These are phyloP conservation scores for Lactifluus pinguis DNA, from an alignment of 768 basidiomycete genomes.

Conservation along the genomic window DNA sequence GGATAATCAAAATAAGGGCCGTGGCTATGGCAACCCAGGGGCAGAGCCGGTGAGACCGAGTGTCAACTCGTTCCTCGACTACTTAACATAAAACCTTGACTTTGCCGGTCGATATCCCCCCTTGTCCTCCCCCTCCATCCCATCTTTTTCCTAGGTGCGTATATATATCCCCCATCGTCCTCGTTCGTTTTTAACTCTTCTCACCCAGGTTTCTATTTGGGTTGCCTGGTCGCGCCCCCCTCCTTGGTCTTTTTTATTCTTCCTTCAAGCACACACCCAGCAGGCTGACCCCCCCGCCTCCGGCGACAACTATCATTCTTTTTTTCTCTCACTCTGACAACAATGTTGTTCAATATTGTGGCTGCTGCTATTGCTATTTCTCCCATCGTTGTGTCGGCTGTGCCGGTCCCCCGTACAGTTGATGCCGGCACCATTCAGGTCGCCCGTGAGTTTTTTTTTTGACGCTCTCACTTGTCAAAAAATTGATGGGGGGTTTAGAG, in stretches of 20 bases:
- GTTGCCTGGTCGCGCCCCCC: constrained; percentile 69
- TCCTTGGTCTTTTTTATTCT: constrained; percentile 30
- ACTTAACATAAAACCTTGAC: not conserved
- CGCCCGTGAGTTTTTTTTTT: constrained; percentile 36
- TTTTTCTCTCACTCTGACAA: constrained; percentile 1
- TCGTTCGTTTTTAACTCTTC: not conserved
- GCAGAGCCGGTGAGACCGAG: not conserved
- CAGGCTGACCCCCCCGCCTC: constrained; percentile 23
- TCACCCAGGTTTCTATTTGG: constrained; percentile 31
- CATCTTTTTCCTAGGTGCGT: not conserved
- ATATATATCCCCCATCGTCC: not conserved
- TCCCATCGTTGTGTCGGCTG: constrained; percentile 40
- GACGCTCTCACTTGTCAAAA: constrained; percentile 13
- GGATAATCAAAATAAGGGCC: not conserved
- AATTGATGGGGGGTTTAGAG: constrained; percentile 32
- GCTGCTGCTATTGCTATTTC: constrained; percentile 32
- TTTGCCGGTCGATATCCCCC: not conserved
- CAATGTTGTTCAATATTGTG: constrained; percentile 39
- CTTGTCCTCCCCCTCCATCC: not conserved
- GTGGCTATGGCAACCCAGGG: not conserved
- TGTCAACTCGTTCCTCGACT: not conserved
- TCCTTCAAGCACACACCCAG: constrained; percentile 15
- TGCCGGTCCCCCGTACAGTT: constrained; percentile 35
- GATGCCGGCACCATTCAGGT: constrained; percentile 37
- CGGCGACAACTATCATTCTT: no score